Base-by-base conservation (phyloP, 73 alveolate genomes). In the Paramecium sexaurelia region DNA sequence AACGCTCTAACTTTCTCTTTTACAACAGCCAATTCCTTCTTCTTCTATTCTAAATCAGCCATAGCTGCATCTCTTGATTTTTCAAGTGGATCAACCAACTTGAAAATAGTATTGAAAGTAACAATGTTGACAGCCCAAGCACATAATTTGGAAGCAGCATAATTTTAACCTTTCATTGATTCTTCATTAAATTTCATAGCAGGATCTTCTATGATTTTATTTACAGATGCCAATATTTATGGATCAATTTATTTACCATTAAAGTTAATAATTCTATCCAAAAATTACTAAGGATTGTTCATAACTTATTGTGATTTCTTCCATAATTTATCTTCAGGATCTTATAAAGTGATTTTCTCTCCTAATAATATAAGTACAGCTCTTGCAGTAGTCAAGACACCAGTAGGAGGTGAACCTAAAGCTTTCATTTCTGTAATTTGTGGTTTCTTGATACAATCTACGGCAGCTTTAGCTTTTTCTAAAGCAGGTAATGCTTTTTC, bases 81-180 rank as follows among this genome's bases (percentile, higher is more conserved):
- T 98, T 96, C 95, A 85, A 98, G 96, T 9, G 99, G 99, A 94
- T 98, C 98, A 24, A 98, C 99, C 87, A 97, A 96, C 93, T 96
- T 96, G 96, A 98, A 98, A 92, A 98, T 98, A 55, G 97, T 97
- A 90, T 98, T 98, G 95, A 95, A 98, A 3, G 85, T 96, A 82
- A 97, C 99, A 67, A 98, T 95, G 95, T 97, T 97, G 84, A 93
- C 96, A 94, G 97, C 98, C 97, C 98, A 96, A 57, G 93, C 91
- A 75, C 98, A 95, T 39, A 96, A 93, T 90, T 88, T 94, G 22
- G 99, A 95, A 15, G 99, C 99, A 37, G 99, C 99, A 57, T 43
- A 88, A 9, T 96, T 94, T 85, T 96, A 84, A 17, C 94, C 93
- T 73, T 68, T 55, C 99, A 96, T 96, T 26, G 69, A 88, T 45